phyloP scores from a whole-genome alignment of 1,284 basidiomycete genomes.

The Sanghuangporus baumii region DNA sequence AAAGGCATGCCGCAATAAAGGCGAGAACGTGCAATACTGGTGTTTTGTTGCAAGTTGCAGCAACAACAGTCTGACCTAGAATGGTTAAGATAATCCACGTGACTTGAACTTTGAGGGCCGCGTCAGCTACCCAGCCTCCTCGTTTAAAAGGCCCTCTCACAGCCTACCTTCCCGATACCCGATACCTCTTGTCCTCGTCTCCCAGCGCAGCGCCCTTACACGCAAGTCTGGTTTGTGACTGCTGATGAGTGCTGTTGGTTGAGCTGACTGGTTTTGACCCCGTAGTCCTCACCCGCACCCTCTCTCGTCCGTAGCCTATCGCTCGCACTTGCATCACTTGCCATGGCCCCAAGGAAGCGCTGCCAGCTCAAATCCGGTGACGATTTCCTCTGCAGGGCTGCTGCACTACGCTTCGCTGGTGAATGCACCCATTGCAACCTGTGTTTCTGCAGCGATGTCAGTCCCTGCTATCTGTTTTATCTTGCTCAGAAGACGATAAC shows the following conservation, averaged over 20 bases:
- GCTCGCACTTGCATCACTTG: not conserved
- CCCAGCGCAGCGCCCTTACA: not conserved
- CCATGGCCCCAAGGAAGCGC: constrained; percentile 79
- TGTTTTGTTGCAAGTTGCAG: not conserved
- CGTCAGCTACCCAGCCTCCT: constrained; percentile 5
- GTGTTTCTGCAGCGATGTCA: constrained; percentile 71
- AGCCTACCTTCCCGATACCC: not conserved
- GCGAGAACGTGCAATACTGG: not conserved
- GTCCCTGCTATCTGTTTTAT: constrained; percentile 28
- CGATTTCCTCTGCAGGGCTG: constrained; percentile 66
- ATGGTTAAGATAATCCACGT: not conserved
- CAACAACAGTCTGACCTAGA: not conserved
- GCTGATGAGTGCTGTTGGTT: not conserved
- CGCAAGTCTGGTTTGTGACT: not conserved
- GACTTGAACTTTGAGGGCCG: not conserved
- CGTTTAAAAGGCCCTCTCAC: not conserved
- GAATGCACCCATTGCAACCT: constrained; percentile 73
- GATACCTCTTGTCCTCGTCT: not conserved
- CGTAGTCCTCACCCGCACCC: not conserved
- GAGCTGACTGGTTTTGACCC: not conserved
- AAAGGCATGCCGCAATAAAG: not conserved
- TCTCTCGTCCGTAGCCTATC: not conserved
- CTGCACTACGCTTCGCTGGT: constrained; percentile 75
- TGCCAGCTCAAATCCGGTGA: constrained; percentile 58
- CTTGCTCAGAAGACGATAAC: not conserved